Percentiles rank a stretch among this genome's conserved stretches.
Conservation (phyloP, 1,284 basidiomycete species). For the Stereum hirsutum region DNA sequence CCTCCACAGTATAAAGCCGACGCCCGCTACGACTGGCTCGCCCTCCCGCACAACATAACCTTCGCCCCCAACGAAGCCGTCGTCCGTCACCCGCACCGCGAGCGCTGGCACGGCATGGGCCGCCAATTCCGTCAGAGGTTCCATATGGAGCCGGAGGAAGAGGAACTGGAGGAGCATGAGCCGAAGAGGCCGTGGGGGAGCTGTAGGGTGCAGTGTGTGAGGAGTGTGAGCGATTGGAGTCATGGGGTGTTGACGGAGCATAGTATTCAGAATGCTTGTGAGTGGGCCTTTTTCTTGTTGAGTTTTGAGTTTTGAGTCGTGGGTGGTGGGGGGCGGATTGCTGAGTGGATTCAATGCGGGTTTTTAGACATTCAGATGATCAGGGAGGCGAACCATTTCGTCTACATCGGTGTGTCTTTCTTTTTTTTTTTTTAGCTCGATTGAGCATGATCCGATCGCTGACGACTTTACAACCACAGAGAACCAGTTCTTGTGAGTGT, state of each 20-base stretch:
- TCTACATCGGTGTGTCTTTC: conserved; percentile 69
- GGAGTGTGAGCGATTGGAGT: conserved; percentile 87
- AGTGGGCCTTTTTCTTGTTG: conserved; percentile 21
- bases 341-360: too few relatives aligned
- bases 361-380: conserved; percentile 73
- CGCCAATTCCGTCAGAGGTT: conserved; percentile 55
- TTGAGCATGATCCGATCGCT: not conserved
- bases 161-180: conserved; percentile 22
- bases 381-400: conserved; percentile 74
- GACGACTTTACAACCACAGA: conserved; percentile 33
- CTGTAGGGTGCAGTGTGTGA: conserved; percentile 68
- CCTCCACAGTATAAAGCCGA: conserved; percentile 38
- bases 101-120: conserved; percentile 52
- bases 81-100: conserved; percentile 61
- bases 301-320: conserved; percentile 1
- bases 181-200: conserved; percentile 36
- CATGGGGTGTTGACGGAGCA: conserved; percentile 82
- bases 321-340: conserved; percentile 7
- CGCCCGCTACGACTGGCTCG: conserved; percentile 62
- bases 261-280: conserved; percentile 82
- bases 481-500: conserved; percentile 87
- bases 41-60: conserved; percentile 68
- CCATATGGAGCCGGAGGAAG: conserved; percentile 24
- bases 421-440: not conserved
- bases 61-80: conserved; percentile 57